Base-by-base conservation (phyloP, 257 asterid genomes). In the Ehretia macrophylla region DNA sequence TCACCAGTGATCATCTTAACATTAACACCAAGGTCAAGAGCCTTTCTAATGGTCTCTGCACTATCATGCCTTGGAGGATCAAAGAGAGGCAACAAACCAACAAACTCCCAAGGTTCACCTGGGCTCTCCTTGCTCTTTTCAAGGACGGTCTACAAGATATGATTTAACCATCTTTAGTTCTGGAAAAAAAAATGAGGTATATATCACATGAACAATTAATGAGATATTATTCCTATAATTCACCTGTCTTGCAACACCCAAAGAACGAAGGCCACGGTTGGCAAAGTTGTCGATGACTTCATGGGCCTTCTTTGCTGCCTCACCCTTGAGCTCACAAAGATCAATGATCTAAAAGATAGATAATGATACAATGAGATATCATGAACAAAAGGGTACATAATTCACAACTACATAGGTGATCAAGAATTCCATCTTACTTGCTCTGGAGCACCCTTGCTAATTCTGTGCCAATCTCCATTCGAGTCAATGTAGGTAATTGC, bases 41-140 rank as follows among this genome's bases (percentile, higher is more conserved):
- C 97, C 66, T 82, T 79, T 5, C 68, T 73, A 55, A 90, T 90
- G 13, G 96, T 90, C 68, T 89, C 97, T 19, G 90, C 94, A 79
- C 97, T 89, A 23, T 89, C 97, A 51, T 86, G 95, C 71, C 97
- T 90, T 52, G 97, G 97, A 32, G 97, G 97, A 53, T 90, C 97
- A 59, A 90, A 87, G 59, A 90, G 77, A 16, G 97, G 97, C 73
- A 90, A 58, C 68, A 90, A 77, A 0, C 95, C 95, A 46, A 87
- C 73, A 18, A 90, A 90, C 62, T 84, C 93, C 97, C 97, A 90
- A 17, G 88, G 71, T 13, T 58, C 83, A 51, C 97, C 96, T 0
- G 64, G 65, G 32, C 90, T 66, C 17, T 85, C 96, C 74, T 85
- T 87, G 9, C 18, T 71, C 75, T 83, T 81, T 68, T 85, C 97